Conservation (phyloP, 2,329 filamentous ascomycete genomes). For the Hypocrella siamensis region DNA sequence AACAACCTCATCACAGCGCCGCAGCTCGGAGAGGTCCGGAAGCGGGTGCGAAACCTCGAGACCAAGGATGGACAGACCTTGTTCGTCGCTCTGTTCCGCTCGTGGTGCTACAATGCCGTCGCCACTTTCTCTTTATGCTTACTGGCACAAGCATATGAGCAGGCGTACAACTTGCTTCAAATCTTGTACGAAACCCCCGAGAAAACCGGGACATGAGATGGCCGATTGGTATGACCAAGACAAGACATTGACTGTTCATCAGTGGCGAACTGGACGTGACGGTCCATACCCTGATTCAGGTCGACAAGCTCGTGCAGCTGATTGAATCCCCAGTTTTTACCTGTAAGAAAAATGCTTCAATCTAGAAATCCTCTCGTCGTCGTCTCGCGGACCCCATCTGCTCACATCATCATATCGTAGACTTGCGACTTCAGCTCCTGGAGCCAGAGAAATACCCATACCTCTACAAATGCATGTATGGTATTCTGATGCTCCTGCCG, state of each 20-base stretch:
- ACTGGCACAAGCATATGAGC: constrained; percentile 92
- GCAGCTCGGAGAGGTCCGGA: constrained; percentile 79
- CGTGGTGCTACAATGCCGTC: constrained; percentile 97
- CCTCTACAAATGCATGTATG: constrained; percentile 95
- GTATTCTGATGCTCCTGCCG: constrained; percentile 91
- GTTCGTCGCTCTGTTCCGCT: constrained; percentile 85
- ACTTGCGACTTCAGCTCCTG: constrained; percentile 83
- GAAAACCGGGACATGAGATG: too few relatives aligned
- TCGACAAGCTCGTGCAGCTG: constrained; percentile 93
- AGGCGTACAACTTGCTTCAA: constrained; percentile 88
- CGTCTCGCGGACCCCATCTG: not conserved
- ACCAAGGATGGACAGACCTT: constrained; percentile 90
- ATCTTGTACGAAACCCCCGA: constrained; percentile 56
- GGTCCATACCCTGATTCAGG: constrained; percentile 95
- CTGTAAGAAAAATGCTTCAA: constrained; percentile 39
- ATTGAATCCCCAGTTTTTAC: constrained; percentile 97
- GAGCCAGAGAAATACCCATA: constrained; percentile 92
- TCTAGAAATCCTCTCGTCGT: not conserved
- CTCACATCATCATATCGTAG: constrained; percentile 24
- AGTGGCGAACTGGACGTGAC: constrained; percentile 97
- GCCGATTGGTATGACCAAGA: not conserved
- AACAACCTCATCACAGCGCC: constrained; percentile 98
- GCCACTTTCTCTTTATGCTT: constrained; percentile 93
- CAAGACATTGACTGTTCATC: not conserved
- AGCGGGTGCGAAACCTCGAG: constrained; percentile 79